phyloP scores from a whole-genome alignment of 257 asterid genomes.

The Fraxinus quadrangulata region DNA sequence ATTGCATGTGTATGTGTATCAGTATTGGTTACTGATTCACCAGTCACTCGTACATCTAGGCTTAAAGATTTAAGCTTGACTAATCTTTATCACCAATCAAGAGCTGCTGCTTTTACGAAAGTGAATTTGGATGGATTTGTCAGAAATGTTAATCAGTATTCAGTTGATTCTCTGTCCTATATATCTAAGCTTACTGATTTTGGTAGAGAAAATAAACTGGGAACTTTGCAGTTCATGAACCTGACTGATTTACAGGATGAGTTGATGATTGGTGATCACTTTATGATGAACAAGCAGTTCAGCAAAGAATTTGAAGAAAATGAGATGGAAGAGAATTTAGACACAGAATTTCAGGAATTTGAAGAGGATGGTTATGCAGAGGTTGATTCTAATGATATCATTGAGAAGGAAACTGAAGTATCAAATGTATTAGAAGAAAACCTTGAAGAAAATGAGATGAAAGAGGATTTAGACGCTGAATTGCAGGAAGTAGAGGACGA shows the following conservation, averaged over 20 bases:
- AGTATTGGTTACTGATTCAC: constrained; percentile 36
- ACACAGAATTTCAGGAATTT: constrained; percentile 14
- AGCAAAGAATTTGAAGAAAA: constrained; percentile 23
- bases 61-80: constrained; percentile 35
- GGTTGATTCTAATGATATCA: constrained; percentile 28
- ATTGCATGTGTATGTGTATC: constrained; percentile 37
- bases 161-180: constrained; percentile 35
- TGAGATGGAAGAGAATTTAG: constrained; percentile 39
- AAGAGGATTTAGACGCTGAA: constrained; percentile 34
- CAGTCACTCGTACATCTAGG: constrained; percentile 35
- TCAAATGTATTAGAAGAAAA: constrained; percentile 19
- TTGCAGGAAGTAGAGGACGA: constrained; percentile 29
- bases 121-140: constrained; percentile 37
- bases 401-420: constrained; percentile 30
- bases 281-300: constrained; percentile 11
- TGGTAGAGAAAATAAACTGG: constrained; percentile 32
- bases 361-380: constrained; percentile 35
- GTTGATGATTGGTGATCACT: constrained; percentile 26
- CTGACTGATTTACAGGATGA: constrained; percentile 42
- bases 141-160: constrained; percentile 38
- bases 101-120: constrained; percentile 32
- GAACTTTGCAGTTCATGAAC: constrained; percentile 51
- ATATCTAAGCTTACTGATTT: constrained; percentile 38
- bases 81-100: constrained; percentile 37
- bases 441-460: constrained; percentile 16